These are phyloP conservation scores for Cucurbita argyrosperma DNA, from an alignment of 306 rosid species.

Conservation along the genomic window DNA sequence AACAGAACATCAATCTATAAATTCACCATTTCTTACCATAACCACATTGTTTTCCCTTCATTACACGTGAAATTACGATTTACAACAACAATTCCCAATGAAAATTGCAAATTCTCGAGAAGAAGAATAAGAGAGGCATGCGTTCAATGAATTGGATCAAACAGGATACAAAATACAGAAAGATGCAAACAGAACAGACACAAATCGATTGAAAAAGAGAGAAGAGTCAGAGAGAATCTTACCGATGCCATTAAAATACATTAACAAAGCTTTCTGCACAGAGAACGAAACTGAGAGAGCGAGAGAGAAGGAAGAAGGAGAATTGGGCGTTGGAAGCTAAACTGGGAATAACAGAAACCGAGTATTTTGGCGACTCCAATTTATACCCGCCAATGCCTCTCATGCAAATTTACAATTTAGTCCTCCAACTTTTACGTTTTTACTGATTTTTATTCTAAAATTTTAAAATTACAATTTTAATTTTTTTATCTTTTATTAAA, in stretches of 20 bases:
- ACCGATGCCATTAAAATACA: conserved; percentile 5
- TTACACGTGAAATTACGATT: background rate
- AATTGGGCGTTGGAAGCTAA: background rate
- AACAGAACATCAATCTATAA: too few relatives aligned
- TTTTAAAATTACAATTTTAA: too few relatives aligned
- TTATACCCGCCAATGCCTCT: too few relatives aligned
- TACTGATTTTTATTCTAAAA: too few relatives aligned
- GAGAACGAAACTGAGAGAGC: background rate
- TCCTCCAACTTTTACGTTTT: too few relatives aligned
- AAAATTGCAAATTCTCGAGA: background rate
- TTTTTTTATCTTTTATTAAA: too few relatives aligned
- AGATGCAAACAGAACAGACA: background rate
- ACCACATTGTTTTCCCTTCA: background rate
- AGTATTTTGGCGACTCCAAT: background rate
- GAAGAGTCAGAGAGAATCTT: background rate
- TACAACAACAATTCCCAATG: too few relatives aligned
- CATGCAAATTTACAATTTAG: too few relatives aligned
- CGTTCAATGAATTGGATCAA: background rate
- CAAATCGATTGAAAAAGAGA: background rate
- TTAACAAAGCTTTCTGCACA: background rate
- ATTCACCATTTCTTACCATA: background rate
- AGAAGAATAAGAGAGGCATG: background rate
- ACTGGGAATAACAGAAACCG: conserved; percentile 1
- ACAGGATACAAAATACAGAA: background rate
- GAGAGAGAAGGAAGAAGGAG: background rate